Conservation (phyloP, 2,329 filamentous ascomycete species). For the Sporothrix schenckii region DNA sequence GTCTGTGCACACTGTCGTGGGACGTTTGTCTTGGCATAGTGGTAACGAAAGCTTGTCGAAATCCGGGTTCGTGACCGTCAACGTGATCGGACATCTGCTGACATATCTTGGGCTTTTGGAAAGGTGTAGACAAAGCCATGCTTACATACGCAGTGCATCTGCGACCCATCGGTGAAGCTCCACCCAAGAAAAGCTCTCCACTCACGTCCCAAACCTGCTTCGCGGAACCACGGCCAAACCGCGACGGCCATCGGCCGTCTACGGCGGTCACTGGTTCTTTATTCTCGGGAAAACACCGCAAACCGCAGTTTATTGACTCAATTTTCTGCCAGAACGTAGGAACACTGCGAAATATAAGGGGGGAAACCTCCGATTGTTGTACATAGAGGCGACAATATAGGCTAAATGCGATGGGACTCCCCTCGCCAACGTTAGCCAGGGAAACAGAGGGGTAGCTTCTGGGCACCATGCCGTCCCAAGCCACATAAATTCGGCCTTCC, state of each 20-base stretch:
- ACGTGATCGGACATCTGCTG: slow-evolving; percentile 6
- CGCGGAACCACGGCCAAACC: slow-evolving; percentile 16
- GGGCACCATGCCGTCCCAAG: slow-evolving; percentile 17
- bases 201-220: neutral
- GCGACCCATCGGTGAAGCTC: neutral
- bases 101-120: neutral
- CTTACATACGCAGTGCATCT: slow-evolving; percentile 7
- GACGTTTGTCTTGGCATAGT: neutral
- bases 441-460: slow-evolving; percentile 26
- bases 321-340: neutral
- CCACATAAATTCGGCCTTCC: slow-evolving; percentile 21
- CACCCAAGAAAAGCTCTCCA: neutral
- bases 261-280: slow-evolving; percentile 2
- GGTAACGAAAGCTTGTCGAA: neutral
- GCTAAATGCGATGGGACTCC: slow-evolving; percentile 25
- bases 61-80: neutral
- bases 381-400: slow-evolving; percentile 14
- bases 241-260: slow-evolving; percentile 2
- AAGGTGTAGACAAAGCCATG: slow-evolving; percentile 2
- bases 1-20: neutral
- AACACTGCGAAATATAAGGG: neutral
- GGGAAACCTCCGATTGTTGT: neutral
- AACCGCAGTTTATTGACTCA: neutral
- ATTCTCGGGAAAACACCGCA: slow-evolving; percentile 2
- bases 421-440: slow-evolving; percentile 9